Conservation (phyloP, 345 rosid genomes). For the Heritiera fomes region DNA sequence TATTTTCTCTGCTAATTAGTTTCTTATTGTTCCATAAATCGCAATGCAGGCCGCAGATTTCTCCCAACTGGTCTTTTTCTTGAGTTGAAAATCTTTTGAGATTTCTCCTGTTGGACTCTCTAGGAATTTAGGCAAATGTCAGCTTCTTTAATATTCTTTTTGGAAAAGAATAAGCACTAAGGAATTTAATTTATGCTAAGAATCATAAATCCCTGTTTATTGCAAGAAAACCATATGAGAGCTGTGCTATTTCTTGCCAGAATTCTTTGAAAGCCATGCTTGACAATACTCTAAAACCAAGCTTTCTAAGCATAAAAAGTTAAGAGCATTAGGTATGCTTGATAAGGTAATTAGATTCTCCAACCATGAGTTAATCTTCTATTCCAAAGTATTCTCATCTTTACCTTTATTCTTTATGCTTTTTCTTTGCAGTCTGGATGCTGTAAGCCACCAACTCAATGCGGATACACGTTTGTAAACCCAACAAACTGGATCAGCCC, state of each 20-base stretch:
- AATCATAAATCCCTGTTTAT: neutral
- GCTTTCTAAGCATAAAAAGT: neutral
- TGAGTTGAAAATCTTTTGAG: neutral
- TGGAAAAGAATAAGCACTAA: no score
- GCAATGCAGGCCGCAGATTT: neutral
- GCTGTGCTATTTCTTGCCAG: neutral
- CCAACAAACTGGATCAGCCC: constrained; percentile 79
- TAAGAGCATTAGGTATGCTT: neutral
- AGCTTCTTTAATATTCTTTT: neutral
- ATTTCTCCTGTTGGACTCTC: neutral
- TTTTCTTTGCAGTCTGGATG: constrained; percentile 56
- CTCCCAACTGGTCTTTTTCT: no score
- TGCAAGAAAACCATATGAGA: neutral
- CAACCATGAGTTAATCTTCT: neutral
- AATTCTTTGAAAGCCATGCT: neutral
- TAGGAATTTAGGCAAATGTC: neutral
- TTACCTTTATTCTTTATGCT: neutral
- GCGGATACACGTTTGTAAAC: constrained; percentile 64
- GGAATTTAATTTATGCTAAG: no score
- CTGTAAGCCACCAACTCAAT: constrained; percentile 67
- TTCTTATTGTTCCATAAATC: neutral
- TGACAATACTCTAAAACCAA: neutral
- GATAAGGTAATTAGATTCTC: constrained; percentile 19
- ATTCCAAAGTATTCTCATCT: neutral
- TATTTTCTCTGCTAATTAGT: neutral